Evolutionary conservation across 1,284 basidiomycete species (phyloP).

Genomic region (Megacollybia platyphylla): DNA sequence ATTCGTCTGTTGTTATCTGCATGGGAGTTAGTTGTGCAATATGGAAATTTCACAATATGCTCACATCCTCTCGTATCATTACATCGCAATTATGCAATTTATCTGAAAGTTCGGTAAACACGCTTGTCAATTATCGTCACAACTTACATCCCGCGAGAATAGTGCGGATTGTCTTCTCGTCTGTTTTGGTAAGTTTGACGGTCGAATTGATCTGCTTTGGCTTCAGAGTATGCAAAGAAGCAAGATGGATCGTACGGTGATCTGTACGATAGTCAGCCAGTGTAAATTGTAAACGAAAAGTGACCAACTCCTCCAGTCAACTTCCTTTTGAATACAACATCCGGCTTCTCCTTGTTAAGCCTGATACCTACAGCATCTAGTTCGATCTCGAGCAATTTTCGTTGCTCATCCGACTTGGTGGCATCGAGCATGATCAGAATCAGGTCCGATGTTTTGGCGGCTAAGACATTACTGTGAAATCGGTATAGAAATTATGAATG

Average conservation of each 20-base stretch:
- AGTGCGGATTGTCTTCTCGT: conserved; percentile 88
- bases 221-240: background rate
- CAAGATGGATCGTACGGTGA: conserved; percentile 25
- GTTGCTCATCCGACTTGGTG: conserved; percentile 92
- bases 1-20: conserved; percentile 91
- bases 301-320: conserved; percentile 79
- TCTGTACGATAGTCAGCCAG: conserved; percentile 18
- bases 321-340: conserved; percentile 78
- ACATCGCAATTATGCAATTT: conserved; percentile 92
- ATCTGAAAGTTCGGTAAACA: conserved; percentile 24
- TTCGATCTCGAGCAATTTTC: conserved; percentile 79
- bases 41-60: conserved; percentile 13
- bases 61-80: conserved; percentile 92
- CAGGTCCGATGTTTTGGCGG: conserved; percentile 93
- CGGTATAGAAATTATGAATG: conserved; percentile 1
- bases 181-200: conserved; percentile 88
- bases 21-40: conserved; percentile 3
- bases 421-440: conserved; percentile 94
- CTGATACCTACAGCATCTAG: conserved; percentile 95
- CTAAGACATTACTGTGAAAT: conserved; percentile 15
- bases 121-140: background rate
- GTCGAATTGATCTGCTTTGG: conserved; percentile 66
- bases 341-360: conserved; percentile 81
- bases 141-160: conserved; percentile 75
- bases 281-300: background rate